Evolutionary conservation across 2,329 filamentous ascomycete species (phyloP), one percentile per base, ranked within the genome.

Genomic region (Colletotrichum ledebouriae): DNA sequence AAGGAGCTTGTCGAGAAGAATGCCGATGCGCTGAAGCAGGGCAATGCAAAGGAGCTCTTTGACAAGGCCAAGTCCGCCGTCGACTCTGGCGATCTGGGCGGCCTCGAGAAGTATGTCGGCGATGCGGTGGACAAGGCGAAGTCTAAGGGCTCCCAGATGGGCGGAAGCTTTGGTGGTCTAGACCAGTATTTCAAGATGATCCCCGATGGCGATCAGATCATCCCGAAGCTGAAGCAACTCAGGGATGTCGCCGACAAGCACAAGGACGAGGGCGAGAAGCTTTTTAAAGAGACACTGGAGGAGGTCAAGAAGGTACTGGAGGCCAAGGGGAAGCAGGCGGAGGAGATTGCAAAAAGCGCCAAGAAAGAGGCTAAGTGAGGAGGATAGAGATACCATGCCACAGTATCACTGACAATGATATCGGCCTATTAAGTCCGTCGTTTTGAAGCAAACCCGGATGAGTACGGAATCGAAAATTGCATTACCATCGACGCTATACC

Each of bases 1-100:
- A 94, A 93, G 82, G 83, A 93, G 78, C 77, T 93, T 0, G 76
- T 94, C 1, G 90, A 93, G 81, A 82, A 91, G 75, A 94, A 94
- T 77, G 84, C 85, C 53, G 89, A 92, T 63, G 78, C 84, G 0
- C 79, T 94, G 56, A 93, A 91, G 81, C 81, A 87, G 70, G 91
- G 90, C 15, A 90, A 93, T 72, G 79, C 87, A 13, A 81, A 82
- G 57, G 87, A 92, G 72, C 77, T 93, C 0, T 90, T 90, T 74
- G 80, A 88, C 59, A 87, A 88, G 76, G 83, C 89, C 60, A 88
- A 87, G 78, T 82, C 84, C 1, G 87, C 90, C 0, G 84, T 86
- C 10, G 84, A 89, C 52, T 89, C 87, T 1, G 90, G 89, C 6
- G 85, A 91, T 72, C 80, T 85, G 0, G 83, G 85, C 5, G 83